Evolutionary conservation across 805 yeast species (phyloP).

Genomic region (Barnettozyma populi): DNA sequence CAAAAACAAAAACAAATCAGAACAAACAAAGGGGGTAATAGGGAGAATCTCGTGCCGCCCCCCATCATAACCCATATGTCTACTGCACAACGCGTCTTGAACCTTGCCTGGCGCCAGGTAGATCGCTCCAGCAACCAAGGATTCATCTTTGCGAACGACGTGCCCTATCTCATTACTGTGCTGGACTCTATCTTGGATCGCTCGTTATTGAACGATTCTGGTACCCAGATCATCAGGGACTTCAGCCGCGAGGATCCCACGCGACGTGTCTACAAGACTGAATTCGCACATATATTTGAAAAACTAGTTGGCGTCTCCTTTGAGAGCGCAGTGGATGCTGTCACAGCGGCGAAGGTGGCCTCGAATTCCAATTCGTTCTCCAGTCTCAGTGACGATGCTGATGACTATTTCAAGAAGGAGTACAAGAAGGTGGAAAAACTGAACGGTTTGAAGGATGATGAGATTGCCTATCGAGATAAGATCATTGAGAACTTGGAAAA

Average conservation of each 20-base stretch:
- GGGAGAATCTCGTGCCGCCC: too few species aligned
- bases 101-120: slow-evolving; percentile 23
- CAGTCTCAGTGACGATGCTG: background rate
- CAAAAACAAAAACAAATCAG: too few species aligned
- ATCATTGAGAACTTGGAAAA: slow-evolving; percentile 19
- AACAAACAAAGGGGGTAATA: too few species aligned
- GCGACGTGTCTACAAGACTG: slow-evolving; percentile 28
- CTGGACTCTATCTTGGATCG: slow-evolving; percentile 18
- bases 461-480: slow-evolving; percentile 22
- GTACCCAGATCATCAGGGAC: slow-evolving; percentile 23
- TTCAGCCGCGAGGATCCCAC: slow-evolving; percentile 27
- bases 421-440: slow-evolving; percentile 17
- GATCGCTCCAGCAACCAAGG: slow-evolving; percentile 14
- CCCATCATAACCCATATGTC: too few species aligned
- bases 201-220: slow-evolving; percentile 25
- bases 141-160: slow-evolving; percentile 18
- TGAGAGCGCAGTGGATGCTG: slow-evolving; percentile 22
- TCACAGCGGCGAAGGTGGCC: background rate
- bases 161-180: slow-evolving; percentile 18
- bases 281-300: slow-evolving; percentile 27
- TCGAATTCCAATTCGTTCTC: background rate
- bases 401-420: slow-evolving; percentile 17
- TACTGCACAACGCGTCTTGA: slow-evolving; percentile 6
- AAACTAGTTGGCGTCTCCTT: slow-evolving; percentile 30
- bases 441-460: slow-evolving; percentile 21